Conservation (phyloP, 2,329 filamentous ascomycete species). For the Monilinia fructigena region DNA sequence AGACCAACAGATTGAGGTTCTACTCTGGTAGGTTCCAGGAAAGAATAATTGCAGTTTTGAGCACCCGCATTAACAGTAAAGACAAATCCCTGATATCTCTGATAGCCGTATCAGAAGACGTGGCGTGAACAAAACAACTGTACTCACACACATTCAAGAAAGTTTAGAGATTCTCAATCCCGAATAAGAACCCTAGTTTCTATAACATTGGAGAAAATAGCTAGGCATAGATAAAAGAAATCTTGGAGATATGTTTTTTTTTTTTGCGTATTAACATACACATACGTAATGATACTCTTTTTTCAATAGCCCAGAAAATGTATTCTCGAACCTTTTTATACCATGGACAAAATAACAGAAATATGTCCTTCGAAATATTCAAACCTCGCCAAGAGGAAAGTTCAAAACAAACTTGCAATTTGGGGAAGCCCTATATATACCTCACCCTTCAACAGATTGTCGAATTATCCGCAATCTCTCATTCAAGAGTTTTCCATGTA, state of each 20-base stretch:
- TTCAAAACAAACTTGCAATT: neutral
- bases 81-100: neutral
- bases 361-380: neutral
- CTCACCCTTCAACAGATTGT: neutral
- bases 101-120: neutral
- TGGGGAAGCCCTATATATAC: neutral
- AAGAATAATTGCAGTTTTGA: neutral
- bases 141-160: neutral
- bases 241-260: too few species aligned
- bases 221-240: neutral
- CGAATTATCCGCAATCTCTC: neutral
- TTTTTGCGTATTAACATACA: neutral
- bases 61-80: neutral
- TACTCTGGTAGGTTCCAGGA: neutral
- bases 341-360: neutral
- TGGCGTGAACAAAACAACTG: neutral
- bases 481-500: neutral
- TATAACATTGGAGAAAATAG: neutral
- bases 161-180: neutral
- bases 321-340: neutral
- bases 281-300: neutral
- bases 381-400: neutral
- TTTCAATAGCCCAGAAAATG: neutral
- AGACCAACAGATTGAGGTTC: neutral
- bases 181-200: neutral